Percentiles rank a stretch among this genome's conserved stretches.
Evolutionary conservation across 495 filamentous ascomycete genomes (phyloP).

Genomic region (Penicillium atrosanguineum): DNA sequence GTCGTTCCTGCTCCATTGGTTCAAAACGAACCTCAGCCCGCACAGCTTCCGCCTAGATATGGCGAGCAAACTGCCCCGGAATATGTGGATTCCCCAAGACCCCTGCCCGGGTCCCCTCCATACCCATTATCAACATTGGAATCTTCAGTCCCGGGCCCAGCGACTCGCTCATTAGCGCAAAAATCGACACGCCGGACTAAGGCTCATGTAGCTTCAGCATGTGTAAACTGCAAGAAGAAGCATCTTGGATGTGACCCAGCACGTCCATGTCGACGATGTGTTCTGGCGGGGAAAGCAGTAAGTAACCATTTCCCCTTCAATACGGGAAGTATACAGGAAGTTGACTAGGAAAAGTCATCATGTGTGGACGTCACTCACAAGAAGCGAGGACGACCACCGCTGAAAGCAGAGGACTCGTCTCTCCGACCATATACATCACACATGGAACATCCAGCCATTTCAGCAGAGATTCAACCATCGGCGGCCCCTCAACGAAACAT

Average conservation of each 20-base stretch:
- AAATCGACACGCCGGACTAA: slow-evolving; percentile 83
- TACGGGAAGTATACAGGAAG: background rate
- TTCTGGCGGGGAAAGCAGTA: slow-evolving; percentile 64
- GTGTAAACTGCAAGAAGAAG: slow-evolving; percentile 95
- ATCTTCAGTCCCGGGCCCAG: slow-evolving; percentile 17
- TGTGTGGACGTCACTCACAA: slow-evolving; percentile 96
- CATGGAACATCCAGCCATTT: slow-evolving; percentile 25
- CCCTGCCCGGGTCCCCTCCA: slow-evolving; percentile 26
- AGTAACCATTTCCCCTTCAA: slow-evolving; percentile 23
- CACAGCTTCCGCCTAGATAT: slow-evolving; percentile 12
- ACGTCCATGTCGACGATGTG: slow-evolving; percentile 61
- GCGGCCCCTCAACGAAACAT: slow-evolving; percentile 23
- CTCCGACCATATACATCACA: slow-evolving; percentile 36
- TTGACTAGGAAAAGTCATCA: slow-evolving; percentile 55
- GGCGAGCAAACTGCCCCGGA: slow-evolving; percentile 36
- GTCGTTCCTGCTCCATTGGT: slow-evolving; percentile 17
- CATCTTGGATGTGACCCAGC: slow-evolving; percentile 79
- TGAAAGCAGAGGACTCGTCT: slow-evolving; percentile 74
- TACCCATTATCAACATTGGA: slow-evolving; percentile 32
- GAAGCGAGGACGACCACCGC: slow-evolving; percentile 85
- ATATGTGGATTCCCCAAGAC: slow-evolving; percentile 14
- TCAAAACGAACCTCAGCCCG: slow-evolving; percentile 20
- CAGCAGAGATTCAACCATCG: slow-evolving; percentile 28
- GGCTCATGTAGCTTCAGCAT: slow-evolving; percentile 93
- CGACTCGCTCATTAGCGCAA: slow-evolving; percentile 38